Evolutionary conservation across 805 yeast species (phyloP).

Genomic region (Brettanomyces naardenensis): DNA sequence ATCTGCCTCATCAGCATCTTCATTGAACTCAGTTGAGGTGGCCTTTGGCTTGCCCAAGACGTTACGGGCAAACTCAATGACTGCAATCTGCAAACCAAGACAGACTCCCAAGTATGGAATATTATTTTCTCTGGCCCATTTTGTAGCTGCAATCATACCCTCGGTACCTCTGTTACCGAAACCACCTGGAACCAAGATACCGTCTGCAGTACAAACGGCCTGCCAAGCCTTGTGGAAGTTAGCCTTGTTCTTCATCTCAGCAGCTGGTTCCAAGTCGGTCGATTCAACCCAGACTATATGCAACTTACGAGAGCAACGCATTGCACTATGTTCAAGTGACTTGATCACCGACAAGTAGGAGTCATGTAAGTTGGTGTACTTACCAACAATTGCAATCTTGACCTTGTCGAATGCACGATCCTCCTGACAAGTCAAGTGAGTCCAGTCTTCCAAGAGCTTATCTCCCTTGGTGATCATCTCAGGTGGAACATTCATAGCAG

Average conservation of each 20-base stretch:
- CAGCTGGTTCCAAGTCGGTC: constrained; percentile 72
- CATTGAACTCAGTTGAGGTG: constrained; percentile 76
- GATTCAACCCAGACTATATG: constrained; percentile 96
- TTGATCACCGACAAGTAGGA: constrained; percentile 92
- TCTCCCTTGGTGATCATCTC: constrained; percentile 61
- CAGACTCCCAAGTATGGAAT: constrained; percentile 96
- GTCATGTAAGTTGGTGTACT: constrained; percentile 92
- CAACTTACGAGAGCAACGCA: constrained; percentile 78
- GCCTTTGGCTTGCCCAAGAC: constrained; percentile 63
- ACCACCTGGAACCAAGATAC: constrained; percentile 97
- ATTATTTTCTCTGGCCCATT: constrained; percentile 95
- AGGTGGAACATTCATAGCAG: constrained; percentile 34
- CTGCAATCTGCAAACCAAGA: constrained; percentile 94
- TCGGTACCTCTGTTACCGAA: constrained; percentile 96
- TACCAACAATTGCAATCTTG: constrained; percentile 94
- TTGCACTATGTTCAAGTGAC: constrained; percentile 89
- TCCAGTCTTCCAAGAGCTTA: constrained; percentile 70
- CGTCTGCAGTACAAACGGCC: constrained; percentile 85
- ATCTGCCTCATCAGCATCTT: constrained; percentile 49
- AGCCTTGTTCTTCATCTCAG: constrained; percentile 55
- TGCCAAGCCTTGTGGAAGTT: constrained; percentile 96
- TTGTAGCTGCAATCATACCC: constrained; percentile 96
- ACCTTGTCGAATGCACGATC: constrained; percentile 83
- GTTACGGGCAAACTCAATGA: constrained; percentile 83
- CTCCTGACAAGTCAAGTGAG: constrained; percentile 63